phyloP scores from a whole-genome alignment of 176 grass and related monocot genomes.

The Avena eriantha region DNA sequence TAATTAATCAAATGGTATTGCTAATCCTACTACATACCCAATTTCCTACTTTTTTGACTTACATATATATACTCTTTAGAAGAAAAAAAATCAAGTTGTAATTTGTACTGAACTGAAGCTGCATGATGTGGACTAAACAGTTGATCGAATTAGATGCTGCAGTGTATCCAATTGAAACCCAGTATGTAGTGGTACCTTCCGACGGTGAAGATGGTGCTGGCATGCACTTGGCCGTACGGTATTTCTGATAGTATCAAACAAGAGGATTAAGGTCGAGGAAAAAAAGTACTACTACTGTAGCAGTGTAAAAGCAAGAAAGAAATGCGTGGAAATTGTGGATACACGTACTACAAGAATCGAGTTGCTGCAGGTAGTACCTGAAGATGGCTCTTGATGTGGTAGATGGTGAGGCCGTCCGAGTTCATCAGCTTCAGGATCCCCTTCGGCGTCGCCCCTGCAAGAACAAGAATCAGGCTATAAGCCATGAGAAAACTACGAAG shows the following conservation, averaged over 20 bases:
- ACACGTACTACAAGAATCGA: no score
- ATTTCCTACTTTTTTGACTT: no score
- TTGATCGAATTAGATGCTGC: not conserved
- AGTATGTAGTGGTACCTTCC: conserved; percentile 58
- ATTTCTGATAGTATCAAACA: conserved; percentile 62
- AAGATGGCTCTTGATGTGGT: conserved; percentile 95
- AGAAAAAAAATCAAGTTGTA: no score
- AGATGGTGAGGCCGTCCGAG: conserved; percentile 78
- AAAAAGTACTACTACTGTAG: no score
- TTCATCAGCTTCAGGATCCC: conserved; percentile 94
- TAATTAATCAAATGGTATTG: no score
- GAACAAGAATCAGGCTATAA: not conserved
- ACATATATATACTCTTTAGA: no score
- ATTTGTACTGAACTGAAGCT: no score
- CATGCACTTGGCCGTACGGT: conserved; percentile 76
- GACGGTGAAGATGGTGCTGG: conserved; percentile 49
- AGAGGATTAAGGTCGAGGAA: not conserved
- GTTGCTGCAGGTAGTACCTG: conserved; percentile 43
- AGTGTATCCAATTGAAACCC: not conserved
- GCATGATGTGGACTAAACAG: no score
- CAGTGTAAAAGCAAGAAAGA: no score
- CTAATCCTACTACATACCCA: no score
- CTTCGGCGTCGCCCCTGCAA: conserved; percentile 85
- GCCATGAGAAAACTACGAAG: no score
- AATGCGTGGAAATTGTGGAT: no score